Conservation (phyloP, 2,329 filamentous ascomycete species). For the Dothistroma septosporum region DNA sequence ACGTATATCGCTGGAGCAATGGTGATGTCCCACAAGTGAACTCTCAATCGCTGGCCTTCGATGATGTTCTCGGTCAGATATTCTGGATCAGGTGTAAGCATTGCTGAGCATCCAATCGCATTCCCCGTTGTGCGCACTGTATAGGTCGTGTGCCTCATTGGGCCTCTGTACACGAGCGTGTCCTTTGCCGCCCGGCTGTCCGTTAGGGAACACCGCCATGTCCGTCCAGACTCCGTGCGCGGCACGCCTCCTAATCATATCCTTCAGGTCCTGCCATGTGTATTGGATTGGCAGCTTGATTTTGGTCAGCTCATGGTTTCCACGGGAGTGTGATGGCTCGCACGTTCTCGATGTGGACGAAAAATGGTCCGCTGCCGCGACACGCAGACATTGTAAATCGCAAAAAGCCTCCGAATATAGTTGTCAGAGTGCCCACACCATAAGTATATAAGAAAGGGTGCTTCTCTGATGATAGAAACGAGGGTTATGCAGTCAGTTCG, state of each 20-base stretch:
- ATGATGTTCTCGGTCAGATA: conserved; percentile 25
- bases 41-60: conserved; percentile 20
- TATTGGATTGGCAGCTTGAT: conserved; percentile 27
- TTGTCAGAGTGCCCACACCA: conserved; percentile 5
- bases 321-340: neutral
- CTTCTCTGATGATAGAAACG: neutral
- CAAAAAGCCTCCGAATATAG: conserved; percentile 6
- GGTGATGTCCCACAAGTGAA: conserved; percentile 32
- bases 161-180: conserved; percentile 23
- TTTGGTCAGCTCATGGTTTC: conserved; percentile 4
- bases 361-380: conserved; percentile 13
- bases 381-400: conserved; percentile 2
- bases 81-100: conserved; percentile 18
- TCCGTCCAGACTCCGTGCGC: conserved; percentile 31
- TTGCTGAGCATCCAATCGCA: neutral
- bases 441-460: neutral
- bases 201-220: conserved; percentile 24
- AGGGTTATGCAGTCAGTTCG: neutral
- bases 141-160: conserved; percentile 28
- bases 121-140: conserved; percentile 19
- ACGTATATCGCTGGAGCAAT: conserved; percentile 14
- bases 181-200: conserved; percentile 23
- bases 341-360: conserved; percentile 24
- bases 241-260: conserved; percentile 27
- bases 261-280: conserved; percentile 34